phyloP scores from a whole-genome alignment of 2,329 filamentous ascomycete genomes.

The Nemania sp. region DNA sequence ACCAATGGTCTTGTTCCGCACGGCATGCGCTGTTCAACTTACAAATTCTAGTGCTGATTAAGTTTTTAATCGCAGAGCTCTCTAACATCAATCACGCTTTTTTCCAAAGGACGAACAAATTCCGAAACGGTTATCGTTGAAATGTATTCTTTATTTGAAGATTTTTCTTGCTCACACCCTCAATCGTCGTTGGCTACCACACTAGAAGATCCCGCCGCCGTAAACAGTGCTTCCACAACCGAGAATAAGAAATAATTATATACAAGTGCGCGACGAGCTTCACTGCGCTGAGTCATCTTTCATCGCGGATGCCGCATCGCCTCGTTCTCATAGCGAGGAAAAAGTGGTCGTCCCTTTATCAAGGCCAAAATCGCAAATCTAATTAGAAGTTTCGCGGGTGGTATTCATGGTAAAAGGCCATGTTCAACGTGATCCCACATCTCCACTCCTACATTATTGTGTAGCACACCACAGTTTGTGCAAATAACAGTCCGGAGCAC shows the following conservation, averaged over 20 bases:
- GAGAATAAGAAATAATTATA: conserved; percentile 34
- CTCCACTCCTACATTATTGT: conserved; percentile 20
- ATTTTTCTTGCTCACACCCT: conserved; percentile 4
- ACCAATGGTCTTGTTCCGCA: too few species aligned
- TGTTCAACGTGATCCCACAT: conserved; percentile 29
- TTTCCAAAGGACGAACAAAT: too few species aligned
- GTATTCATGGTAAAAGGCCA: conserved; percentile 34
- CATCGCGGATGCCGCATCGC: conserved; percentile 8
- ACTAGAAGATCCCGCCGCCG: too few species aligned
- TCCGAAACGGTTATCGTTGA: too few species aligned
- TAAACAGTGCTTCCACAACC: conserved; percentile 23
- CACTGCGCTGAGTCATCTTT: conserved; percentile 18
- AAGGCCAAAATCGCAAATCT: conserved; percentile 28
- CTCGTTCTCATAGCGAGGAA: conserved; percentile 1
- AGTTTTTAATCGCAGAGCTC: too few species aligned
- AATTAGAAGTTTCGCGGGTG: conserved; percentile 36
- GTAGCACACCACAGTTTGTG: conserved; percentile 21
- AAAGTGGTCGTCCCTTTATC: conserved; percentile 7
- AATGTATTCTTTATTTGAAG: conserved; percentile 20
- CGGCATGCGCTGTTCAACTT: too few species aligned
- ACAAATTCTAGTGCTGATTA: too few species aligned
- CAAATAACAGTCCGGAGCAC: conserved; percentile 26
- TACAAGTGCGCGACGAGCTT: conserved; percentile 34
- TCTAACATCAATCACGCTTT: too few species aligned
- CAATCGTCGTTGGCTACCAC: not conserved